Conservation (phyloP, 495 filamentous ascomycete species). For the Terfezia claveryi region DNA sequence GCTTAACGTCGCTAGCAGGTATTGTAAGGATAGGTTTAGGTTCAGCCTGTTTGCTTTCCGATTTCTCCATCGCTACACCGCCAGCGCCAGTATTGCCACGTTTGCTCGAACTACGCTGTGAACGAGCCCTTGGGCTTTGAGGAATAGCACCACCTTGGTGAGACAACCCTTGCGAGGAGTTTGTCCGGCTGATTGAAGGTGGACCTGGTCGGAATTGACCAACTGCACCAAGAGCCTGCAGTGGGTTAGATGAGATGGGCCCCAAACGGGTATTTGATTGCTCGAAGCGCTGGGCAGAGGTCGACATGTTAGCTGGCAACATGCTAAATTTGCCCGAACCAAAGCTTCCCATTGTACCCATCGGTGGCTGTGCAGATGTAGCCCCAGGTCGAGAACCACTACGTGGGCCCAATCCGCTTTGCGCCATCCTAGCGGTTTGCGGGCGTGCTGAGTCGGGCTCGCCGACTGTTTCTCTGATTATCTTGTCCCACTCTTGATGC, state of each 20-base stretch:
- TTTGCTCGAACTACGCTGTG: conserved; percentile 38
- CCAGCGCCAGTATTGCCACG: conserved; percentile 33
- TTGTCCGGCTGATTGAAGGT: conserved; percentile 27
- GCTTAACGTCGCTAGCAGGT: conserved; percentile 76
- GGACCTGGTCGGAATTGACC: not conserved
- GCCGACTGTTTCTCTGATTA: conserved; percentile 57
- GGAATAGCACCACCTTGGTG: conserved; percentile 23
- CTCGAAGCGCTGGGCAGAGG: conserved; percentile 12
- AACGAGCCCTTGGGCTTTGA: conserved; percentile 32
- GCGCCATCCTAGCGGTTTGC: conserved; percentile 46
- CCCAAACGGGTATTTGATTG: not conserved
- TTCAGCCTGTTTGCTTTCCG: conserved; percentile 32
- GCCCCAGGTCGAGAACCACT: conserved; percentile 22
- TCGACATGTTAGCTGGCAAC: conserved; percentile 8
- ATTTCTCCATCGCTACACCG: conserved; percentile 26
- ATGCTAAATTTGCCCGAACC: conserved; percentile 20
- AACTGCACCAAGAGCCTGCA: not conserved
- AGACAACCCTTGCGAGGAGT: conserved; percentile 31
- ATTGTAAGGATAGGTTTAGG: conserved; percentile 35
- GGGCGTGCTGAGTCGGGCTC: conserved; percentile 42
- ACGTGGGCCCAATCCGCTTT: conserved; percentile 28
- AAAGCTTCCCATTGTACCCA: conserved; percentile 51
- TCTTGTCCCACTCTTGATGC: conserved; percentile 66
- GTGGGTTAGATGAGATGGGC: not conserved
- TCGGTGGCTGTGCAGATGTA: conserved; percentile 22